A percentile compares a stretch with the other conserved stretches of the same genome.
These are phyloP conservation scores for Apiotrichum veenhuisii DNA, from an alignment of 1,284 basidiomycete species.

Conservation along the genomic window DNA sequence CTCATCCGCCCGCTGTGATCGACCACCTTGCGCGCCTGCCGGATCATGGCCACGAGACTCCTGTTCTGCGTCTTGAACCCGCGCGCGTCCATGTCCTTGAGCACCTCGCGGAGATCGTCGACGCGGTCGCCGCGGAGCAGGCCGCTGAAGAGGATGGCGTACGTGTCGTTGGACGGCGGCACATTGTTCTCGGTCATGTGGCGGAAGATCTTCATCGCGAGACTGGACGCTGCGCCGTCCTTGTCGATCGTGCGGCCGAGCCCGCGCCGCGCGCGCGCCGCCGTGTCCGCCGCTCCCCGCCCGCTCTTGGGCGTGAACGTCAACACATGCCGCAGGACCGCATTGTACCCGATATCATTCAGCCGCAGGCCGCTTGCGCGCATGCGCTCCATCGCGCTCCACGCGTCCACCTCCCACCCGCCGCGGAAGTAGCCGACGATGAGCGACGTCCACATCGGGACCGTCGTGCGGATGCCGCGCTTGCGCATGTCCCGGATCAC, in stretches of 20 bases:
- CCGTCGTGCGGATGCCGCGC: conserved; percentile 39
- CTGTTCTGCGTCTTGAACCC: conserved; percentile 47
- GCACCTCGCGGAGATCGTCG: conserved; percentile 58
- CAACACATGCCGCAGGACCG: conserved; percentile 62
- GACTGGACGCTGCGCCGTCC: conserved; percentile 41
- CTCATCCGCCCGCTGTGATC: not conserved
- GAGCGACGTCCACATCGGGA: conserved; percentile 51
- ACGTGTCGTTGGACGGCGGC: conserved; percentile 61
- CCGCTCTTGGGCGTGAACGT: conserved; percentile 49
- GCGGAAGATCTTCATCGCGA: conserved; percentile 57
- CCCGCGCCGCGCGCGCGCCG: not conserved
- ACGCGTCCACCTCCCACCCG: conserved; percentile 40
- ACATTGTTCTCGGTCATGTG: conserved; percentile 60
- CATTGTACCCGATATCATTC: conserved; percentile 66
- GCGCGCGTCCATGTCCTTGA: conserved; percentile 58
- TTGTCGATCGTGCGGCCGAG: not conserved
- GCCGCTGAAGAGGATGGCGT: conserved; percentile 66
- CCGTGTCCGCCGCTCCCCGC: not conserved
- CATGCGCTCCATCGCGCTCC: conserved; percentile 61
- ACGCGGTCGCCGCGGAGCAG: conserved; percentile 53
- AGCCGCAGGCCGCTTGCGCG: conserved; percentile 55
- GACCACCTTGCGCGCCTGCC: conserved; percentile 2
- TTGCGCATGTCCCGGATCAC: conserved; percentile 68
- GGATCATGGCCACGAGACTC: conserved; percentile 50
- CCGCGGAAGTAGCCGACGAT: conserved; percentile 45